phyloP scores from a whole-genome alignment of 2,329 filamentous ascomycete genomes.

The Phialemonium atrogriseum region DNA sequence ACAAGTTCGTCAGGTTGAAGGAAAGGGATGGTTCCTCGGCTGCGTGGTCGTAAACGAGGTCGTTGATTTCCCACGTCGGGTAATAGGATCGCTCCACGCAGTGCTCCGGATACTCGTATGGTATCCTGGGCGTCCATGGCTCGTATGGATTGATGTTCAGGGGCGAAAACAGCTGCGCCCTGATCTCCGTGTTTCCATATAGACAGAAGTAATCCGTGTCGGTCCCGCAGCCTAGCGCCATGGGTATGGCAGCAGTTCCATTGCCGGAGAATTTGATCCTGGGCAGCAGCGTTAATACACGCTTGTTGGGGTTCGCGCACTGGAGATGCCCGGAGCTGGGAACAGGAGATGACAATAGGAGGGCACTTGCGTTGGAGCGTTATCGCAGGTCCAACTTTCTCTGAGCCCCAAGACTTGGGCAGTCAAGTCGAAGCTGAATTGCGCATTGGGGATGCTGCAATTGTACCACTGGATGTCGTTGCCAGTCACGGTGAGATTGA shows the following conservation, averaged over 20 bases:
- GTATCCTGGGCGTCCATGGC: not conserved
- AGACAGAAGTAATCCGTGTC: slow-evolving; percentile 1
- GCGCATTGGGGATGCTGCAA: slow-evolving; percentile 9
- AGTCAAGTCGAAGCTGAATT: slow-evolving; percentile 10
- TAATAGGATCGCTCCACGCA: slow-evolving; percentile 3
- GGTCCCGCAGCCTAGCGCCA: not conserved
- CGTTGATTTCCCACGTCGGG: slow-evolving; percentile 1
- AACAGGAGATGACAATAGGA: slow-evolving; percentile 6
- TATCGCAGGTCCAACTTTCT: slow-evolving; percentile 10
- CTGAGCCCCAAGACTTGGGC: slow-evolving; percentile 8
- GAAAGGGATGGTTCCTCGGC: not conserved
- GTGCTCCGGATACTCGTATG: slow-evolving; percentile 3
- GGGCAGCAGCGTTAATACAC: not conserved
- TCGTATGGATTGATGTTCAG: not conserved
- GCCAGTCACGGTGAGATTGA: slow-evolving; percentile 9
- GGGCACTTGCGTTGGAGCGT: slow-evolving; percentile 4
- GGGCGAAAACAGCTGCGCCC: not conserved
- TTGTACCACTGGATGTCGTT: slow-evolving; percentile 9
- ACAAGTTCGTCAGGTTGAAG: slow-evolving; percentile 9
- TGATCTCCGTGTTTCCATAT: slow-evolving; percentile 1
- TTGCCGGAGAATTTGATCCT: slow-evolving; percentile 1
- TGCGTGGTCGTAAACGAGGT: slow-evolving; percentile 1
- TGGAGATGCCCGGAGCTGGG: too few relatives aligned
- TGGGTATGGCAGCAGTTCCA: slow-evolving; percentile 1
- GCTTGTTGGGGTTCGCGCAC: not conserved